A percentile compares a stretch with the other conserved stretches of the same genome.
Evolutionary conservation across 2,329 filamentous ascomycete genomes (phyloP).

Genomic region (Helotiales sp.): DNA sequence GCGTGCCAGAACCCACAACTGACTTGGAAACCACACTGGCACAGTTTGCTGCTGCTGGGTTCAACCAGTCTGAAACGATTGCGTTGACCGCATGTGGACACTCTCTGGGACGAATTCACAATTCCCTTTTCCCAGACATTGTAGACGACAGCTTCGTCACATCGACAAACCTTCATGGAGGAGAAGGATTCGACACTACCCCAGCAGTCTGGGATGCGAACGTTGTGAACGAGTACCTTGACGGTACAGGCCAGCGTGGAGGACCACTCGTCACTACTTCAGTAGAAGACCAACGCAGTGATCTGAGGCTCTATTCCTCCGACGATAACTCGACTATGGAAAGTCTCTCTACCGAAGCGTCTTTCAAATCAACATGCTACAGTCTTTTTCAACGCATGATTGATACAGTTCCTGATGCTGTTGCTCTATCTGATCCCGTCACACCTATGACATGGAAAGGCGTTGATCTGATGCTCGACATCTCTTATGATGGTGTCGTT

Average conservation of each 20-base stretch:
- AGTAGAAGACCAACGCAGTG: conserved; percentile 11
- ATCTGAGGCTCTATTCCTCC: conserved; percentile 18
- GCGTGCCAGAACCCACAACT: conserved; percentile 22
- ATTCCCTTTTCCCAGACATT: conserved; percentile 13
- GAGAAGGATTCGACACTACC: conserved; percentile 16
- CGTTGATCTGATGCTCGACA: not conserved
- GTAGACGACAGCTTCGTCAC: not conserved
- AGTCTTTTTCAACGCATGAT: conserved; percentile 25
- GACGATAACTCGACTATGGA: conserved; percentile 23
- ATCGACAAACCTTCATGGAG: not conserved
- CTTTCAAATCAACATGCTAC: conserved; percentile 21
- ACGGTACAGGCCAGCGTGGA: conserved; percentile 11
- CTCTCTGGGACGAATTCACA: conserved; percentile 14
- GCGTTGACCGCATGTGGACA: conserved; percentile 15
- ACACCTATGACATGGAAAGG: not conserved
- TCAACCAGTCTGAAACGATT: conserved; percentile 26
- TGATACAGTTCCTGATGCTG: conserved; percentile 17
- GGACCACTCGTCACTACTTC: conserved; percentile 19
- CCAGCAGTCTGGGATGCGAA: conserved; percentile 16
- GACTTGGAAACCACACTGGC: conserved; percentile 10
- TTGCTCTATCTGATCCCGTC: not conserved
- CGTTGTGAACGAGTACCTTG: conserved; percentile 18
- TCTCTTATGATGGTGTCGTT: not conserved
- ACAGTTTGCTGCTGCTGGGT: conserved; percentile 25
- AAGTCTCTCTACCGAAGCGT: conserved; percentile 13